phyloP scores from a whole-genome alignment of 768 basidiomycete genomes.

The Tricholoma bakamatsutake region DNA sequence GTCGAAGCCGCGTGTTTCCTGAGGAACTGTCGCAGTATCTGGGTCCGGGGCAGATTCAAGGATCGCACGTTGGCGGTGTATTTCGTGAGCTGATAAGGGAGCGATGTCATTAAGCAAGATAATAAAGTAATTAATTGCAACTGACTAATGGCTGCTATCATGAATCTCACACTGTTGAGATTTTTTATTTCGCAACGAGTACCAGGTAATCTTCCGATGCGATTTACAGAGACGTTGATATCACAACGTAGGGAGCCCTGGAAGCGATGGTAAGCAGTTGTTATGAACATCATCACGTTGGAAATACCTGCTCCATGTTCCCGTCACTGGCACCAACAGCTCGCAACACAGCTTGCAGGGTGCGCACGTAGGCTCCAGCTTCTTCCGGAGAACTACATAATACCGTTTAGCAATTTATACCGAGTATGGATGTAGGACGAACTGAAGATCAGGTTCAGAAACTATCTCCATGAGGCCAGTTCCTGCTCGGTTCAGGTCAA shows the following conservation, averaged over 20 bases:
- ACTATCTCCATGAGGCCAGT: slow-evolving; percentile 93
- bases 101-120: neutral
- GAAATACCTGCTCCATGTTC: slow-evolving; percentile 87
- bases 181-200: slow-evolving; percentile 97
- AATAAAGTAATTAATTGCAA: neutral
- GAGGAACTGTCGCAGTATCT: slow-evolving; percentile 42
- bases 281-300: neutral
- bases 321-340: slow-evolving; percentile 87
- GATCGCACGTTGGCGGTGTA: slow-evolving; percentile 67
- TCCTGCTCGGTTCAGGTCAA: slow-evolving; percentile 92
- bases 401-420: neutral
- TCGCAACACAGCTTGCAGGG: slow-evolving; percentile 76
- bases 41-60: slow-evolving; percentile 28
- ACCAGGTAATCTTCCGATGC: slow-evolving; percentile 52
- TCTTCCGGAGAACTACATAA: slow-evolving; percentile 69
- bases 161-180: slow-evolving; percentile 84
- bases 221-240: slow-evolving; percentile 89
- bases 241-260: slow-evolving; percentile 95
- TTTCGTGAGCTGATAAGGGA: slow-evolving; percentile 61
- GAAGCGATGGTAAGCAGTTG: neutral
- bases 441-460: slow-evolving; percentile 87
- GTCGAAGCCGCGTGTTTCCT: slow-evolving; percentile 91
- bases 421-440: slow-evolving; percentile 2
- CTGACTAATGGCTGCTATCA: slow-evolving; percentile 81
- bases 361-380: slow-evolving; percentile 79